phyloP scores from a whole-genome alignment of 768 basidiomycete genomes.

The Lactarius hengduanensis region DNA sequence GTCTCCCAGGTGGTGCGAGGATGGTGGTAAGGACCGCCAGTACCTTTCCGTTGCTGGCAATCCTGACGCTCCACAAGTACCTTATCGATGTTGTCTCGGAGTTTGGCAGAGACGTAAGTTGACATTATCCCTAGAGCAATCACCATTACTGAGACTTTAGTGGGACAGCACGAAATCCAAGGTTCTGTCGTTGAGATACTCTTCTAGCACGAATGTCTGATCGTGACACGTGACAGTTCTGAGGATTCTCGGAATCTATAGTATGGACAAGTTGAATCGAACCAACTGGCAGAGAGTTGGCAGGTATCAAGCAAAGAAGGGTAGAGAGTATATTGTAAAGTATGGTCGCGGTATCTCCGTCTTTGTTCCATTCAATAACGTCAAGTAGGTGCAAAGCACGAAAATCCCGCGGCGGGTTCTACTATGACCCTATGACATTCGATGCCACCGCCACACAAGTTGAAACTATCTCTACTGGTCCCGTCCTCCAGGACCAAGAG shows the following conservation, averaged over 20 bases:
- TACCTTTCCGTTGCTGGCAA: too few species aligned
- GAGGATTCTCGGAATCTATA: constrained; percentile 14
- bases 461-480: neutral
- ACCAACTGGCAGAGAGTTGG: constrained; percentile 18
- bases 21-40: constrained; percentile 18
- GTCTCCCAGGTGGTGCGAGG: constrained; percentile 23
- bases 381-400: constrained; percentile 18
- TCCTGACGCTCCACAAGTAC: constrained; percentile 21
- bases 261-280: constrained; percentile 18
- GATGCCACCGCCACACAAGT: neutral
- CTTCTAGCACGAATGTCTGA: neutral
- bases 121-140: neutral
- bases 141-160: neutral
- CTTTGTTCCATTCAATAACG: neutral
- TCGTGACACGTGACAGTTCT: constrained; percentile 1
- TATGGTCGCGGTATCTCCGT: neutral
- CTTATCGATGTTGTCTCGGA: constrained; percentile 23
- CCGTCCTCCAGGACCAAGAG: neutral
- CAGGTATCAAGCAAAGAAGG: constrained; percentile 7
- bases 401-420: neutral
- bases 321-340: constrained; percentile 8
- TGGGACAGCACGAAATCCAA: constrained; percentile 18
- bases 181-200: constrained; percentile 5
- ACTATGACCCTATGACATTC: constrained; percentile 15
- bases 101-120: constrained; percentile 20